Conservation (phyloP, 352 stramenopile genomes). For the Thalassiosira exigua region DNA sequence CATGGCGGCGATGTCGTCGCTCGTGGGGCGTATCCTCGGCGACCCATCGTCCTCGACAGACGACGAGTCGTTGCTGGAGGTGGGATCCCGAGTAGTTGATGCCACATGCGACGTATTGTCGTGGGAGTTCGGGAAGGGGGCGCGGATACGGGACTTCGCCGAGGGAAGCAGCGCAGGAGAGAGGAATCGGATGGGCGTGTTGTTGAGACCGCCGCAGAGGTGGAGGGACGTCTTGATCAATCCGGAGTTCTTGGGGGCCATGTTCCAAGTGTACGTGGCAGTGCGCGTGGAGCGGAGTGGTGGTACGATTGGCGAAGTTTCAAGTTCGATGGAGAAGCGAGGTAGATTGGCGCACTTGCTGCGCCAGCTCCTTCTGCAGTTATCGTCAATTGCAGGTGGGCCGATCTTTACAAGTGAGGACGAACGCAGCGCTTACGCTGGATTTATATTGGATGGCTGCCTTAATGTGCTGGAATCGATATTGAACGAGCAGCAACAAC, state of each 20-base stretch:
- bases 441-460: slow-evolving; percentile 69
- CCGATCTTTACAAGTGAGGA: slow-evolving; percentile 67
- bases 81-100: slow-evolving; percentile 45
- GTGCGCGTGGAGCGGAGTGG: slow-evolving; percentile 15
- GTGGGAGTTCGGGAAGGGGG: slow-evolving; percentile 77
- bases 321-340: slow-evolving; percentile 15
- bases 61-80: slow-evolving; percentile 32
- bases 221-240: slow-evolving; percentile 72
- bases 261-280: slow-evolving; percentile 65
- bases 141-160: slow-evolving; percentile 43
- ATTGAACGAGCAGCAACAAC: slow-evolving; percentile 31
- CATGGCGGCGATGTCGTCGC: slow-evolving; percentile 59
- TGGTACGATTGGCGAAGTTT: neutral
- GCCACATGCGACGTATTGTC: slow-evolving; percentile 67
- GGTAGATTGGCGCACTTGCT: slow-evolving; percentile 58
- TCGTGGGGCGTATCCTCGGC: slow-evolving; percentile 39
- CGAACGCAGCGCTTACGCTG: slow-evolving; percentile 64
- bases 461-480: slow-evolving; percentile 50
- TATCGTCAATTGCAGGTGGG: slow-evolving; percentile 59
- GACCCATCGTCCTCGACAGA: neutral
- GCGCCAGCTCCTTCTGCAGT: slow-evolving; percentile 73
- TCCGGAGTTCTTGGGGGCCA: slow-evolving; percentile 73
- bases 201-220: slow-evolving; percentile 63
- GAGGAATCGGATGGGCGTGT: slow-evolving; percentile 15
- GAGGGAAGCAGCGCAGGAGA: slow-evolving; percentile 7